Evolutionary conservation across 176 grass and related monocot species (phyloP).

Genomic region (Secale cereale): DNA sequence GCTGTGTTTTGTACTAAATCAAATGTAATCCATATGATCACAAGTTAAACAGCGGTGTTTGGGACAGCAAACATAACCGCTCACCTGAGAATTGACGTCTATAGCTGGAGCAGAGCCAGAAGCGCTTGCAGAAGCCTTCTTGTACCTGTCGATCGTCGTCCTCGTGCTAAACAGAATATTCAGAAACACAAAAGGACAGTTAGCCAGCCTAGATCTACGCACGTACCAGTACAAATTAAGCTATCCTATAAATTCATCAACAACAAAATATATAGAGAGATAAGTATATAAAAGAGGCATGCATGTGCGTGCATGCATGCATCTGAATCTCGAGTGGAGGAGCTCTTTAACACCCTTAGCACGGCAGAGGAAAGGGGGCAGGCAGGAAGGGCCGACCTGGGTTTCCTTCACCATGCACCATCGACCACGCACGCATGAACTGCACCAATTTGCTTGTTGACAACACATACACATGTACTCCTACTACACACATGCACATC

Average conservation of each 20-base stretch:
- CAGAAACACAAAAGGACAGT: neutral
- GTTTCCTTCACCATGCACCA: neutral
- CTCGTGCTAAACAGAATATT: neutral
- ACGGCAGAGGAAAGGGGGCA: neutral
- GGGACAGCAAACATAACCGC: too few species aligned
- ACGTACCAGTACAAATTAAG: too few species aligned
- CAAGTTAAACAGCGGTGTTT: too few species aligned
- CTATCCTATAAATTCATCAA: too few species aligned
- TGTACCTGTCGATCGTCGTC: conserved; percentile 6
- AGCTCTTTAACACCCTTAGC: conserved; percentile 1
- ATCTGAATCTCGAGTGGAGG: neutral
- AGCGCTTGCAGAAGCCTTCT: neutral
- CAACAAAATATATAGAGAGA: neutral
- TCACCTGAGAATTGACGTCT: conserved; percentile 11
- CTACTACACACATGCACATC: neutral
- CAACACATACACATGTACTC: too few species aligned
- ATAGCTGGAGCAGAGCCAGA: conserved; percentile 7
- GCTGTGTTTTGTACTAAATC: too few species aligned
- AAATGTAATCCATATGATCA: too few species aligned
- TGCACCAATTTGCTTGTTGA: neutral
- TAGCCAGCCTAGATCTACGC: too few species aligned
- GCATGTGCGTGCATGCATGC: neutral
- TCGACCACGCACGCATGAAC: neutral
- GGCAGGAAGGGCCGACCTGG: neutral
- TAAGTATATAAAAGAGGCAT: neutral